phyloP scores from a whole-genome alignment of 2,329 filamentous ascomycete genomes.

The Fusarium sp. region DNA sequence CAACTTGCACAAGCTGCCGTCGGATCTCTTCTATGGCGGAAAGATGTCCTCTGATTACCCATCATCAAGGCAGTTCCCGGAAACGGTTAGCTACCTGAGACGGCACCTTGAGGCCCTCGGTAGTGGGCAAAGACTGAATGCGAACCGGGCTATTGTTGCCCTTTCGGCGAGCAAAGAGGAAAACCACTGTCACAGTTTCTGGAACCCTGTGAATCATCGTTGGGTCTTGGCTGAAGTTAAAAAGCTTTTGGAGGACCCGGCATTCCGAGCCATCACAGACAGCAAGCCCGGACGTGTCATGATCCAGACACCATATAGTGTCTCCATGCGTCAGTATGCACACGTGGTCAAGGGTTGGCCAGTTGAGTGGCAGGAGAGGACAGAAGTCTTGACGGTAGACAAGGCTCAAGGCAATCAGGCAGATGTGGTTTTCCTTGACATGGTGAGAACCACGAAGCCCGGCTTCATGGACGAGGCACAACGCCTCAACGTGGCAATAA shows the following conservation, averaged over 20 bases:
- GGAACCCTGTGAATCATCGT: conserved; percentile 52
- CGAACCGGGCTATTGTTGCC: conserved; percentile 53
- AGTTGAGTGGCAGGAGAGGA: conserved; percentile 42
- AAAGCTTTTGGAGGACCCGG: conserved; percentile 45
- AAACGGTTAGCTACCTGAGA: conserved; percentile 44
- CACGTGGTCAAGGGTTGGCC: conserved; percentile 45
- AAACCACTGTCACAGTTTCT: conserved; percentile 50
- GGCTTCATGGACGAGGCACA: conserved; percentile 57
- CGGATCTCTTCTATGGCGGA: conserved; percentile 54
- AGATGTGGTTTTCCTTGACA: conserved; percentile 59
- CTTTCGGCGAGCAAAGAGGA: conserved; percentile 44
- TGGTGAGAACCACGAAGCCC: conserved; percentile 53
- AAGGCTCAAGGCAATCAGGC: conserved; percentile 60
- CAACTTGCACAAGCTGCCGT: conserved; percentile 54
- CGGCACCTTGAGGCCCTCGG: conserved; percentile 45
- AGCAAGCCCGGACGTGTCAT: conserved; percentile 51
- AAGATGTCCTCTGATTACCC: conserved; percentile 51
- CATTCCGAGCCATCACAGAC: conserved; percentile 48
- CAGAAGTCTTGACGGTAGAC: conserved; percentile 57
- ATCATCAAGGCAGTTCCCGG: conserved; percentile 39
- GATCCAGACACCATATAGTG: conserved; percentile 57
- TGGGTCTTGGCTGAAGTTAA: conserved; percentile 51
- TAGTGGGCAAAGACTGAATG: conserved; percentile 23
- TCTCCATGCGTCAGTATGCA: conserved; percentile 51
- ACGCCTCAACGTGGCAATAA: conserved; percentile 58